Conservation (phyloP, 1,284 basidiomycete species). For the Inonotus obliquus region DNA sequence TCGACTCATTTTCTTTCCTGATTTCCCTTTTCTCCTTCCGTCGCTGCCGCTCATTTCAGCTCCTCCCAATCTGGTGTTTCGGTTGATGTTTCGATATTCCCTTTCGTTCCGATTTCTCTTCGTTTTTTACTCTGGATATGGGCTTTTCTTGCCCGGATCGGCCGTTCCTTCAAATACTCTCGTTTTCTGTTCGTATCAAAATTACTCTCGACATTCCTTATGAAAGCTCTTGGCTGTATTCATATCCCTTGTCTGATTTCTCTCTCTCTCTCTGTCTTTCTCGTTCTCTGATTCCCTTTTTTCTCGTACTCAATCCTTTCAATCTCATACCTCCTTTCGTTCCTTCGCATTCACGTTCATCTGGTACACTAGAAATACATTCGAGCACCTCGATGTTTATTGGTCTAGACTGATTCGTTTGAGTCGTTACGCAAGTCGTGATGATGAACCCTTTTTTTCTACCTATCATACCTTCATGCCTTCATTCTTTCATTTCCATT, state of each 20-base stretch:
- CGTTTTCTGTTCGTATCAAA: constrained; percentile 2
- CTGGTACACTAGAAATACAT: constrained; percentile 7
- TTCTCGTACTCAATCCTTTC: background rate
- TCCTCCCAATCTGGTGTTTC: constrained; percentile 1
- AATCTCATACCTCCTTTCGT: background rate
- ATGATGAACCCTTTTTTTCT: constrained; percentile 7
- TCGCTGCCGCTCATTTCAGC: background rate
- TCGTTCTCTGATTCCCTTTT: background rate
- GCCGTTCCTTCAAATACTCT: constrained; percentile 1
- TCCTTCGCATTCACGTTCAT: constrained; percentile 5
- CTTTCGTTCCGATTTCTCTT: background rate
- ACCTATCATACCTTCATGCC: constrained; percentile 1
- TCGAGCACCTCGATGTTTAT: constrained; percentile 4
- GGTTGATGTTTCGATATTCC: constrained; percentile 8
- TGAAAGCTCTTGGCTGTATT: background rate
- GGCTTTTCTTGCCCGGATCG: background rate
- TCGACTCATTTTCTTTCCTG: constrained; percentile 4
- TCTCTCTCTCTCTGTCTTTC: background rate
- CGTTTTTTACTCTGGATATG: constrained; percentile 2
- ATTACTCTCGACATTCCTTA: background rate
- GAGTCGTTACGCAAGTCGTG: constrained; percentile 14
- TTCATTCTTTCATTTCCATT: constrained; percentile 5
- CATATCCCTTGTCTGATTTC: background rate
- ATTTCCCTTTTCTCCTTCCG: constrained; percentile 4
- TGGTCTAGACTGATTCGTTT: background rate